These are phyloP conservation scores for Pelagomonas calceolata DNA, from an alignment of 108 stramenopile genomes.

Conservation along the genomic window DNA sequence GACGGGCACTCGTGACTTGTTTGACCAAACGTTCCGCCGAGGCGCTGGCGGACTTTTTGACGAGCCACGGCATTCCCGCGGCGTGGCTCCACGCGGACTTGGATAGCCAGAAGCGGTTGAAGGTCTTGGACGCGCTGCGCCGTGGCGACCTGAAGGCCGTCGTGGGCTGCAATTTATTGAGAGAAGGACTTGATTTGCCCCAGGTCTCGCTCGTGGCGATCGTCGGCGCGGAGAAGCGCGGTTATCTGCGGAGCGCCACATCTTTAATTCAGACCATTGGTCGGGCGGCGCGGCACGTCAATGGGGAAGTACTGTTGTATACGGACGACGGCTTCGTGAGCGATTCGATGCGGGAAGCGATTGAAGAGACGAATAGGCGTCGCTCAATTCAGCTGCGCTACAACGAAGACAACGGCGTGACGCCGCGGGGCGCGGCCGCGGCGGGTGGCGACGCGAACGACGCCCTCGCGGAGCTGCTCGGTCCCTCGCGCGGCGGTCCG, in stretches of 20 bases:
- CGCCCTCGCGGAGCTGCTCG: too few species aligned
- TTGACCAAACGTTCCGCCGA: constrained; percentile 67
- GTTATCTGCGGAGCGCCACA: constrained; percentile 62
- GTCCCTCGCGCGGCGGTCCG: too few species aligned
- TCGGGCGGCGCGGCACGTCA: constrained; percentile 54
- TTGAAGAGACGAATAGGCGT: constrained; percentile 45
- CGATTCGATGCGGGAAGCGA: constrained; percentile 48
- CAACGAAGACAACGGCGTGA: constrained; percentile 28
- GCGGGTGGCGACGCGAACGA: too few species aligned
- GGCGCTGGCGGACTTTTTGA: constrained; percentile 46
- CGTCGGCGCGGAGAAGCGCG: constrained; percentile 58
- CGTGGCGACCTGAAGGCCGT: constrained; percentile 53
- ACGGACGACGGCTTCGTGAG: constrained; percentile 42
- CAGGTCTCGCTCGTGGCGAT: constrained; percentile 66
- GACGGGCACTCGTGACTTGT: constrained; percentile 42
- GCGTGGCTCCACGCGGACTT: constrained; percentile 61
- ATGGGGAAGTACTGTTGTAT: constrained; percentile 57
- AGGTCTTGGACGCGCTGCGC: constrained; percentile 47
- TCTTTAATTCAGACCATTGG: constrained; percentile 61
- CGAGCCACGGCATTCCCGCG: constrained; percentile 37
- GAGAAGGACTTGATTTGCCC: constrained; percentile 66
- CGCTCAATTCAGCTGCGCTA: constrained; percentile 39
- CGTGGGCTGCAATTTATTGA: constrained; percentile 64
- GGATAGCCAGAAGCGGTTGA: constrained; percentile 47
- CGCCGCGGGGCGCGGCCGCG: constrained; percentile 1